Evolutionary conservation across 805 yeast species (phyloP).

Genomic region (Trichomonascus vanleenenianus): DNA sequence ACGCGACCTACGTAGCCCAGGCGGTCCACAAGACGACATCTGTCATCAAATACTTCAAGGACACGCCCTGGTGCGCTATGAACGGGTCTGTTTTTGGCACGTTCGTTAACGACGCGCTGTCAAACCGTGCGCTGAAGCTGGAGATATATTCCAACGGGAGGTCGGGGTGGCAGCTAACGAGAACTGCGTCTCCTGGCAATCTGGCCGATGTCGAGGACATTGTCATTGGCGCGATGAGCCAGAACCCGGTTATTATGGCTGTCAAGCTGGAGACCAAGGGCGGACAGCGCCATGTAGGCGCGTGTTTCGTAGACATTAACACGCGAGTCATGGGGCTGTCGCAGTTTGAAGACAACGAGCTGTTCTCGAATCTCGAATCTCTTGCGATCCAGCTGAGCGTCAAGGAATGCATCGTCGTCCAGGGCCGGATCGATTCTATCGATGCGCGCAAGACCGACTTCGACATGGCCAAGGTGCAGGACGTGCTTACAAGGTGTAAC

Average conservation of each 20-base stretch:
- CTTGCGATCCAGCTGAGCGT: slow-evolving; percentile 82
- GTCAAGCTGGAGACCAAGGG: slow-evolving; percentile 35
- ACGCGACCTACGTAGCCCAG: slow-evolving; percentile 80
- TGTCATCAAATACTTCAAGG: slow-evolving; percentile 49
- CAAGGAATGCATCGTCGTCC: slow-evolving; percentile 68
- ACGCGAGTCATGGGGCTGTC: slow-evolving; percentile 57
- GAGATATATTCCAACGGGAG: slow-evolving; percentile 62
- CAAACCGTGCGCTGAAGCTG: slow-evolving; percentile 66
- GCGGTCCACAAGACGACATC: slow-evolving; percentile 74
- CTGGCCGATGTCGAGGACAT: slow-evolving; percentile 69
- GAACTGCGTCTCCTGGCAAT: slow-evolving; percentile 86
- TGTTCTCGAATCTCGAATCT: slow-evolving; percentile 80
- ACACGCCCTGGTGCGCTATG: slow-evolving; percentile 51
- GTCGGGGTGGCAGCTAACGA: slow-evolving; percentile 42
- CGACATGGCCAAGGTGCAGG: slow-evolving; percentile 57
- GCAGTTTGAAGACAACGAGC: slow-evolving; percentile 81
- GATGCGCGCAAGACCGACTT: slow-evolving; percentile 36
- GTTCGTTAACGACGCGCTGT: slow-evolving; percentile 55
- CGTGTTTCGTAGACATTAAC: slow-evolving; percentile 71
- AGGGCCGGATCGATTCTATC: slow-evolving; percentile 23
- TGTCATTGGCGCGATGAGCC: slow-evolving; percentile 39
- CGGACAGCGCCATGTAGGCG: slow-evolving; percentile 55
- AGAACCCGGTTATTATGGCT: slow-evolving; percentile 49
- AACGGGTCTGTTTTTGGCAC: slow-evolving; percentile 66
- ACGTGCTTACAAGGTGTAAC: slow-evolving; percentile 71